phyloP scores from a whole-genome alignment of 2,329 filamentous ascomycete species.

The Podosphaera xanthii region DNA sequence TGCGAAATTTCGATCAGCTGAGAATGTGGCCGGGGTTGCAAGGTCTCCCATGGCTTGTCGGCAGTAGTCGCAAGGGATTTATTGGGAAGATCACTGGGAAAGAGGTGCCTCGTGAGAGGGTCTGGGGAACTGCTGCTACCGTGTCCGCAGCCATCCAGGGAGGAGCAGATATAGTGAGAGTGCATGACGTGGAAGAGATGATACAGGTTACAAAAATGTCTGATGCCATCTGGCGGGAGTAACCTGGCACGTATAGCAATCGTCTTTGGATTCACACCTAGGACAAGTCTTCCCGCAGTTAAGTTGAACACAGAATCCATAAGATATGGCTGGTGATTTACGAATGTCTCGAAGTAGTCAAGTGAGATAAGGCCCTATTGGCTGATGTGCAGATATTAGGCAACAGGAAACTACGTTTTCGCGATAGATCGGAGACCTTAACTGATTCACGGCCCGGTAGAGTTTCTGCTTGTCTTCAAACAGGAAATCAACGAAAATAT shows the following conservation, averaged over 20 bases:
- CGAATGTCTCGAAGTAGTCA: no score
- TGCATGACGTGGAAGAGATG: constrained; percentile 86
- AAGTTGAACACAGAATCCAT: neutral
- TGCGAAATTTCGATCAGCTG: constrained; percentile 43
- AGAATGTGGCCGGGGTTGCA: constrained; percentile 38
- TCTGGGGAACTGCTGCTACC: constrained; percentile 72
- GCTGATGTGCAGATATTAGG: no score
- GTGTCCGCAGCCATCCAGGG: constrained; percentile 68
- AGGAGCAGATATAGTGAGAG: constrained; percentile 75
- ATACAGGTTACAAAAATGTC: constrained; percentile 61
- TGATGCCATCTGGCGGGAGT: constrained; percentile 63
- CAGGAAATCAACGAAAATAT: no score
- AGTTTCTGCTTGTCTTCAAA: no score
- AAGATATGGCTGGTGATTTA: neutral
- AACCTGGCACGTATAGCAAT: neutral
- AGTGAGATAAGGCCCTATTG: no score
- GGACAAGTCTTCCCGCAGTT: neutral
- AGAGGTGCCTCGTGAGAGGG: constrained; percentile 41
- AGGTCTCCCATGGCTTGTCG: constrained; percentile 70
- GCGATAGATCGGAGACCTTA: no score
- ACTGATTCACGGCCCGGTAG: no score
- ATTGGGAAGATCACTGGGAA: constrained; percentile 66
- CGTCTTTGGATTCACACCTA: neutral
- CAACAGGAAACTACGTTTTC: no score
- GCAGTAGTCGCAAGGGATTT: constrained; percentile 74